These are phyloP conservation scores for Aspergillus affinis DNA, from an alignment of 495 filamentous ascomycete genomes.

Conservation along the genomic window DNA sequence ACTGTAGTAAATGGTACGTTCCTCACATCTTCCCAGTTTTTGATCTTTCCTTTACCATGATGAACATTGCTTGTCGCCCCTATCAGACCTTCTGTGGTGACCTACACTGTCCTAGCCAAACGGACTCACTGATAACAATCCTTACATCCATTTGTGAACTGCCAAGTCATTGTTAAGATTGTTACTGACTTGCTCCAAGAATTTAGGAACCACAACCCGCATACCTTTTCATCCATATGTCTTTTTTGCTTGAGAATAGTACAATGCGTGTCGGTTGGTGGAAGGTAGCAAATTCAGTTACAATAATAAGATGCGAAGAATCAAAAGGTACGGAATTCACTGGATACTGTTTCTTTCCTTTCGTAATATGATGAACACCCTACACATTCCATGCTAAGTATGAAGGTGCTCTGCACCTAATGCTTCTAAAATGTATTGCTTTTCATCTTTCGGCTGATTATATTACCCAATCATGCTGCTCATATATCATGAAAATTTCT, in stretches of 20 bases:
- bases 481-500: slow-evolving; percentile 24
- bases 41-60: slow-evolving; percentile 54
- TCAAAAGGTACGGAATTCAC: slow-evolving; percentile 21
- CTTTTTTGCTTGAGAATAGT: no score
- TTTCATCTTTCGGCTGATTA: slow-evolving; percentile 97
- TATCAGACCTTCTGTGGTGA: slow-evolving; percentile 88
- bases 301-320: not conserved
- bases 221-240: not conserved
- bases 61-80: slow-evolving; percentile 88
- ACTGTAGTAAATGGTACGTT: slow-evolving; percentile 39
- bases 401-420: slow-evolving; percentile 64
- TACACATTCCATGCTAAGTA: slow-evolving; percentile 90
- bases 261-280: not conserved
- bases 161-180: not conserved
- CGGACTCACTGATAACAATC: slow-evolving; percentile 81
- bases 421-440: slow-evolving; percentile 76
- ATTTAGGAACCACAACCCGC: not conserved
- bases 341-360: slow-evolving; percentile 13
- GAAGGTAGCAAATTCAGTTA: not conserved
- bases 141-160: slow-evolving; percentile 18
- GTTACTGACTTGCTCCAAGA: slow-evolving; percentile 4
- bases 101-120: slow-evolving; percentile 89
- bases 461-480: slow-evolving; percentile 15
- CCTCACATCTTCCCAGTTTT: slow-evolving; percentile 12
- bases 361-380: slow-evolving; percentile 61